Evolutionary conservation across 306 rosid genomes (phyloP).

Genomic region (Begonia fuchsioides): DNA sequence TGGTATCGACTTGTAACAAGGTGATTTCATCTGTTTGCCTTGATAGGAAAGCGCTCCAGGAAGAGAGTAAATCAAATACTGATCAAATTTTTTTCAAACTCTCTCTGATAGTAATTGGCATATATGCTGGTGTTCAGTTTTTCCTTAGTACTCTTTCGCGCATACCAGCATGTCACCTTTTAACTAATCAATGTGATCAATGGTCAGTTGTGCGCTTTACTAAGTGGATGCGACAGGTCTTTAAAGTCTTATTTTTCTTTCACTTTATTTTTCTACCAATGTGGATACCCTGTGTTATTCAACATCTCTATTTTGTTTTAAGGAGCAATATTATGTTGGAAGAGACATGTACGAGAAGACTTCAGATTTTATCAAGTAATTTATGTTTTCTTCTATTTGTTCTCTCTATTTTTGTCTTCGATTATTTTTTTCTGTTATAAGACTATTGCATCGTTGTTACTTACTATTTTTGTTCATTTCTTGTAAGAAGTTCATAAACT

Average conservation of each 20-base stretch:
- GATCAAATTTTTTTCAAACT: slow-evolving; percentile 34
- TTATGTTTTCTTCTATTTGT: slow-evolving; percentile 7
- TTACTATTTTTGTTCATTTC: too few species aligned
- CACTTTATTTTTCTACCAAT: slow-evolving; percentile 7
- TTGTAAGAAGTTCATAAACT: too few species aligned
- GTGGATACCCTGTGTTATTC: slow-evolving; percentile 3
- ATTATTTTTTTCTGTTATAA: not conserved
- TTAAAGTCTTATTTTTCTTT: slow-evolving; percentile 1
- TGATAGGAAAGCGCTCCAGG: slow-evolving; percentile 77
- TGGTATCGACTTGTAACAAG: slow-evolving; percentile 4
- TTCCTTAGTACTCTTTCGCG: slow-evolving; percentile 73
- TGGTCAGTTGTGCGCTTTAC: slow-evolving; percentile 70
- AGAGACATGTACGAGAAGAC: slow-evolving; percentile 93
- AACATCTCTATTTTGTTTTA: slow-evolving; percentile 10
- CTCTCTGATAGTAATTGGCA: slow-evolving; percentile 51
- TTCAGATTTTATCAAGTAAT: slow-evolving; percentile 76
- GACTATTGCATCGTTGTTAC: too few species aligned
- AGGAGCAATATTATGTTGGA: slow-evolving; percentile 92
- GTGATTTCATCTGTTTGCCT: slow-evolving; percentile 11
- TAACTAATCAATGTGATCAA: slow-evolving; percentile 79
- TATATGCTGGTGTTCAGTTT: slow-evolving; percentile 79
- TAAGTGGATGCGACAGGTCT: slow-evolving; percentile 97
- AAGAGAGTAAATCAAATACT: slow-evolving; percentile 40
- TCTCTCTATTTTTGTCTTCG: not conserved
- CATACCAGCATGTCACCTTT: slow-evolving; percentile 67